Evolutionary conservation across 306 rosid species (phyloP), one percentile per base, ranked within the genome.

Genomic region (Sicyos edulis): DNA sequence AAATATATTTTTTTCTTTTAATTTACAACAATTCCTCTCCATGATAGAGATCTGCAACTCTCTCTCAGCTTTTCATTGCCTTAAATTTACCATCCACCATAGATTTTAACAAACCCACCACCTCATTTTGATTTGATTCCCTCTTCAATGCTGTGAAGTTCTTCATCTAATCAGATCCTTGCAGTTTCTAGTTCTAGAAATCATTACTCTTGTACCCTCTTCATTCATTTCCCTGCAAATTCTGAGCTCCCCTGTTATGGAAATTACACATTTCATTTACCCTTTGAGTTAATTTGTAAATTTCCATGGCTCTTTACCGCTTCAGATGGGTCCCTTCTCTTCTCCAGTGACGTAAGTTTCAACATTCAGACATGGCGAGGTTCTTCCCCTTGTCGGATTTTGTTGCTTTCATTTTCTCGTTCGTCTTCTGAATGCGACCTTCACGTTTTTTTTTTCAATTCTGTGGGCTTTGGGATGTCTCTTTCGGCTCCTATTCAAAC

Each of bases 301-400:
- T 49, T 6, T 68, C 26, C 32, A 68, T 68, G 14, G 9, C 55
- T 0, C 40, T 67, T 67, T 22, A 68, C 57, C 49, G 73, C 57
- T 68, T 68, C 58, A 68, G 7, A 68, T 68, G 73, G 73, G 73
- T 49, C 73, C 73, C 54, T 66, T 66, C 44, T 45, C 71, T 66
- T 45, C 54, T 66, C 20, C 71, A 47, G 40, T 67, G 55, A 67
- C 72, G 34, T 67, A 21, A 47, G 17, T 67, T 67, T 67, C 20
- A 47, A 54, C 55, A 67, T 19, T 45, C 72, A 67, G 72, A 45
- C 72, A 67, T 67, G 72, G 58, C 4, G 73, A 50, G 73, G 58
- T 69, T 69, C 73, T 68, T 49, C 57, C 24, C 26, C 73, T 69
- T 69, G 57, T 50, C 58, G 73, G 73, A 44, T 24, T 47, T 50